Evolutionary conservation across 129 eudicot genomes (phyloP).

Genomic region (Escallonia rubra): DNA sequence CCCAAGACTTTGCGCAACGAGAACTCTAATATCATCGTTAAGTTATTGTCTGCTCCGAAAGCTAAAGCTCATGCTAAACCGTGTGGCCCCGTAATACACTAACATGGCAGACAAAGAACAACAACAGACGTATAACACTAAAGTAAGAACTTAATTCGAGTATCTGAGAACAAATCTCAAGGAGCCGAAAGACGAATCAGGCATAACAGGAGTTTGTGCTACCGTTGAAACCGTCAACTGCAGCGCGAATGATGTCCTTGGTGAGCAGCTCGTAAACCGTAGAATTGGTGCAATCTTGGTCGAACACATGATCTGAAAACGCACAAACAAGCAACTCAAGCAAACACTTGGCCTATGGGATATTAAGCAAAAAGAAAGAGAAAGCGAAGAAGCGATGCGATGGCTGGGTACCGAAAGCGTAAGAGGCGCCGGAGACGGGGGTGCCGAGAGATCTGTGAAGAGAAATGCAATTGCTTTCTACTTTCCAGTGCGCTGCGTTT

Average conservation of each 20-base stretch:
- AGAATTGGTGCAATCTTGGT: slow-evolving; percentile 63
- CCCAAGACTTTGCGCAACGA: too few species aligned
- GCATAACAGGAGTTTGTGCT: background rate
- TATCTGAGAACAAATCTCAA: background rate
- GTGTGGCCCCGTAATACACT: too few species aligned
- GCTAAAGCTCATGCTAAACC: too few species aligned
- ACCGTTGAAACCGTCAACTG: slow-evolving; percentile 91
- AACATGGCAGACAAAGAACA: too few species aligned
- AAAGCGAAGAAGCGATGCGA: background rate
- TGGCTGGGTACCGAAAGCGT: slow-evolving; percentile 51
- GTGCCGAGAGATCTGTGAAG: slow-evolving; percentile 65
- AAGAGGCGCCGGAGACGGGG: slow-evolving; percentile 62
- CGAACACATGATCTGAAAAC: slow-evolving; percentile 80
- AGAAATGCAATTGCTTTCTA: slow-evolving; percentile 70
- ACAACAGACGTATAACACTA: background rate
- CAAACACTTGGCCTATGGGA: background rate
- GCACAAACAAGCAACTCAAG: background rate
- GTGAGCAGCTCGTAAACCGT: slow-evolving; percentile 83
- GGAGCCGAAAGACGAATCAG: background rate
- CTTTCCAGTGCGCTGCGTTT: slow-evolving; percentile 59
- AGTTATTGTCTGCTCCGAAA: too few species aligned
- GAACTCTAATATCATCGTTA: too few species aligned
- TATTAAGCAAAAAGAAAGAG: background rate
- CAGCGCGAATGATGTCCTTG: slow-evolving; percentile 78
- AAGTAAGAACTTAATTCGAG: background rate